phyloP scores from a whole-genome alignment of 495 filamentous ascomycete genomes.

The Penicillium lividum region DNA sequence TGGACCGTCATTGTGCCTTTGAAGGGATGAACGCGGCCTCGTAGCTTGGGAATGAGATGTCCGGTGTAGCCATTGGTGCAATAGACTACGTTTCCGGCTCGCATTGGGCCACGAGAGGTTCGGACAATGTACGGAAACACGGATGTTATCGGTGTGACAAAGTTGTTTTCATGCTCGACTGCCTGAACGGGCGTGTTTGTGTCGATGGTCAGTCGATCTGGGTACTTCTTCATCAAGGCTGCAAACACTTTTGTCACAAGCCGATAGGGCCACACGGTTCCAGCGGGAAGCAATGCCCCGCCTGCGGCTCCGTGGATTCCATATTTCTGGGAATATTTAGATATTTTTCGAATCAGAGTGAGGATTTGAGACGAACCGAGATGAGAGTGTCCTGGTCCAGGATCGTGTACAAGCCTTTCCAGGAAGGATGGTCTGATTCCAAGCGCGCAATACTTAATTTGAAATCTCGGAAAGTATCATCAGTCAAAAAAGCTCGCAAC shows the following conservation, averaged over 20 bases:
- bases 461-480: constrained; percentile 25
- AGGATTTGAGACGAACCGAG: constrained; percentile 15
- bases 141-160: constrained; percentile 8
- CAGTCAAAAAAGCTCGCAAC: constrained; percentile 33
- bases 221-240: constrained; percentile 46
- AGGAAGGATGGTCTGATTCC: constrained; percentile 28
- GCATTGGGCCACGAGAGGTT: constrained; percentile 65
- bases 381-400: constrained; percentile 22
- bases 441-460: constrained; percentile 25
- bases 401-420: constrained; percentile 32
- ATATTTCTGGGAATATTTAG: constrained; percentile 20
- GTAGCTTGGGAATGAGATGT: constrained; percentile 66
- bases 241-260: constrained; percentile 68
- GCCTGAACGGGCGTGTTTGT: constrained; percentile 67
- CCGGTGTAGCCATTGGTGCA: constrained; percentile 81
- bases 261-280: constrained; percentile 78
- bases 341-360: not conserved
- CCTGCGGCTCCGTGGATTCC: constrained; percentile 47
- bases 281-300: constrained; percentile 47
- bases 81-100: constrained; percentile 60
- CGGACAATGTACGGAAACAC: constrained; percentile 40
- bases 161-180: constrained; percentile 20
- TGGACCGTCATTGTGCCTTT: constrained; percentile 74
- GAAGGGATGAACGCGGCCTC: constrained; percentile 74
- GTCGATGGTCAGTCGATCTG: constrained; percentile 67